Percentiles rank a stretch among this genome's conserved stretches.
These are phyloP conservation scores for Leishmania mexicana DNA, from an alignment of 208 protist species.

Conservation along the genomic window DNA sequence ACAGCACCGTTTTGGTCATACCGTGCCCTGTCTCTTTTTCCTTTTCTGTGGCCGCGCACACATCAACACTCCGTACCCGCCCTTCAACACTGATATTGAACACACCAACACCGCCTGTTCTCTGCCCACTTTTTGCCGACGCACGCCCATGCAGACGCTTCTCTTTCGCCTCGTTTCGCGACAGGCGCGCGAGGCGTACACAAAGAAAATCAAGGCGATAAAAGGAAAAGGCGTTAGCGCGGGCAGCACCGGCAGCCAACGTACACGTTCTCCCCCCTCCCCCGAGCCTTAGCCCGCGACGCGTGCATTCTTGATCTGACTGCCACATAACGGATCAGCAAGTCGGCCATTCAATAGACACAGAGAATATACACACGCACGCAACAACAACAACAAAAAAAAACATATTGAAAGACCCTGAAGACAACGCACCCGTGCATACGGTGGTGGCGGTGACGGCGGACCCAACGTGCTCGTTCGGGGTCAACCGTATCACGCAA, in stretches of 20 bases:
- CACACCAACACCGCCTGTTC: background rate
- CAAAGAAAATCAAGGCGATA: background rate
- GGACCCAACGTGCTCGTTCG: background rate
- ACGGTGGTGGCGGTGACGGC: background rate
- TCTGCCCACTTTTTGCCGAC: background rate
- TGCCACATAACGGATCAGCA: background rate
- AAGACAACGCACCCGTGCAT: background rate
- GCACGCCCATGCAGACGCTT: background rate
- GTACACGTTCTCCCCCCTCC: background rate
- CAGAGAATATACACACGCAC: background rate
- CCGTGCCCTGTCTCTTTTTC: background rate
- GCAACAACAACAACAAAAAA: background rate
- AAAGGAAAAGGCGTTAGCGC: background rate
- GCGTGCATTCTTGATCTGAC: background rate
- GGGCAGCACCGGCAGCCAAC: background rate
- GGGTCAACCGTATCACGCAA: background rate
- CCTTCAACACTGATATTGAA: background rate
- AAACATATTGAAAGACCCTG: background rate
- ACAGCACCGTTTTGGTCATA: background rate
- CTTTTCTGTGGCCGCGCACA: background rate
- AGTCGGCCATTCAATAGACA: background rate
- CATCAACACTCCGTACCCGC: background rate
- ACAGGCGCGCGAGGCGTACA: background rate
- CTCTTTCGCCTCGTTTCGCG: background rate
- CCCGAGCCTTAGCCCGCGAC: background rate